Evolutionary conservation across 495 filamentous ascomycete species (phyloP).

Genomic region (Tuber magnatum): DNA sequence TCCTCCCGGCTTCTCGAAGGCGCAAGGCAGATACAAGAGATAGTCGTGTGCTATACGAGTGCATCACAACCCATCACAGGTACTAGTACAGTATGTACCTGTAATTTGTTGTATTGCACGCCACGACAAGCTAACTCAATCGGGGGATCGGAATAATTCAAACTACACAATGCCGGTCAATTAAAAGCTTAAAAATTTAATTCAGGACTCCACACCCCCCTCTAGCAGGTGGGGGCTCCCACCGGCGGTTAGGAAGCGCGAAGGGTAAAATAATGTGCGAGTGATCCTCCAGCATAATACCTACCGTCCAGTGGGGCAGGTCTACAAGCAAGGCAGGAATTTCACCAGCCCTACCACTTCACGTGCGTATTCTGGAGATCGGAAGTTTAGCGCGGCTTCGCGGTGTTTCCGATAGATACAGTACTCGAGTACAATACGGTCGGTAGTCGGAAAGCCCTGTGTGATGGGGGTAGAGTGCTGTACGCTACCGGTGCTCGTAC

Average conservation of each 20-base stretch:
- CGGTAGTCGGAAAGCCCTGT: not conserved
- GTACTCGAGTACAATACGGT: too few species aligned
- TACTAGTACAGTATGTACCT: not conserved
- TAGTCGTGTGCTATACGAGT: not conserved
- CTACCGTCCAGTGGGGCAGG: not conserved
- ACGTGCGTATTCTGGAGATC: not conserved
- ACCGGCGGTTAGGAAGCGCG: not conserved
- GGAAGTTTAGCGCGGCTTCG: not conserved
- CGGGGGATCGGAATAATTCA: not conserved
- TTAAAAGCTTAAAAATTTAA: not conserved
- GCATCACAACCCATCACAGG: not conserved
- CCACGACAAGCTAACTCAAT: not conserved
- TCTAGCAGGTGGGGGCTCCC: not conserved
- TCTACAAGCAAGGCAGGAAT: not conserved
- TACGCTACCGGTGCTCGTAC: not conserved
- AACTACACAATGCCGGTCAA: not conserved
- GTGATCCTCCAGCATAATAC: not conserved
- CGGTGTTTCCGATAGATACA: not conserved
- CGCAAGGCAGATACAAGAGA: not conserved
- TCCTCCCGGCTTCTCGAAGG: too few species aligned
- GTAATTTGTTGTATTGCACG: too few species aligned
- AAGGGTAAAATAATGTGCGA: not conserved
- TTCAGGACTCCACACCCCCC: not conserved
- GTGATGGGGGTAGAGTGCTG: too few species aligned
- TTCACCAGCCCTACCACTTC: not conserved